Conservation (phyloP, 805 yeast species). For the Metschnikowia borealis region DNA sequence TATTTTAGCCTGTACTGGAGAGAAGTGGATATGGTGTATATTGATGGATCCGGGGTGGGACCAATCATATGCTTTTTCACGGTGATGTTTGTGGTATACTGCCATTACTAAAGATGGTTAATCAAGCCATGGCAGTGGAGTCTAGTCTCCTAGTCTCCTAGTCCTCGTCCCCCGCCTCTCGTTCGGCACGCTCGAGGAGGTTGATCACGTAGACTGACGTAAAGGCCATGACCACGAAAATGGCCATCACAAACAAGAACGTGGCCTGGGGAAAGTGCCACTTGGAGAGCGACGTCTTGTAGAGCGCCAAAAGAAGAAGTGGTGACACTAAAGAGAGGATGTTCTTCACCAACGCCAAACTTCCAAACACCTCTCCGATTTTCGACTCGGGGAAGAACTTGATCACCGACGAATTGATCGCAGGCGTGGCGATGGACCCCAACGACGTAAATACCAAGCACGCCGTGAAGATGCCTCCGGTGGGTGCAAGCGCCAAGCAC, state of each 20-base stretch:
- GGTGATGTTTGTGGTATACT: no score
- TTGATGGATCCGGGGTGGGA: no score
- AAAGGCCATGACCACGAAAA: constrained; percentile 2
- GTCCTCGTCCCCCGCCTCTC: background rate
- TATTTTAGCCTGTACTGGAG: no score
- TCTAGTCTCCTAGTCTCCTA: background rate
- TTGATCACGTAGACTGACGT: constrained; percentile 8
- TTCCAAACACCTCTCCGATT: constrained; percentile 73
- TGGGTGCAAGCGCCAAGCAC: constrained; percentile 28
- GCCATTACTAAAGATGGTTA: no score
- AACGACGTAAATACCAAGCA: constrained; percentile 41
- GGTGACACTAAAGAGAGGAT: constrained; percentile 48
- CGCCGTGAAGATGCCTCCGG: constrained; percentile 25
- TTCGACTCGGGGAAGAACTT: constrained; percentile 58
- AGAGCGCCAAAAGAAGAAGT: constrained; percentile 42
- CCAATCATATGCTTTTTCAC: no score
- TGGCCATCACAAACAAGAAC: constrained; percentile 20
- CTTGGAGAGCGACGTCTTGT: constrained; percentile 26
- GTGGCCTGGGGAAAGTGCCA: constrained; percentile 29
- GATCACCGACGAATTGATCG: constrained; percentile 53
- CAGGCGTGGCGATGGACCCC: constrained; percentile 42
- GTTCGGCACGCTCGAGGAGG: constrained; percentile 12
- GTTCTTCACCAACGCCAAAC: constrained; percentile 56
- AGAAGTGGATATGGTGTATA: no score
- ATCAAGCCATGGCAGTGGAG: background rate